Percentiles rank a stretch among this genome's conserved stretches.
phyloP scores from a whole-genome alignment of 768 basidiomycete species.

The Rhizopogon roseolus region DNA sequence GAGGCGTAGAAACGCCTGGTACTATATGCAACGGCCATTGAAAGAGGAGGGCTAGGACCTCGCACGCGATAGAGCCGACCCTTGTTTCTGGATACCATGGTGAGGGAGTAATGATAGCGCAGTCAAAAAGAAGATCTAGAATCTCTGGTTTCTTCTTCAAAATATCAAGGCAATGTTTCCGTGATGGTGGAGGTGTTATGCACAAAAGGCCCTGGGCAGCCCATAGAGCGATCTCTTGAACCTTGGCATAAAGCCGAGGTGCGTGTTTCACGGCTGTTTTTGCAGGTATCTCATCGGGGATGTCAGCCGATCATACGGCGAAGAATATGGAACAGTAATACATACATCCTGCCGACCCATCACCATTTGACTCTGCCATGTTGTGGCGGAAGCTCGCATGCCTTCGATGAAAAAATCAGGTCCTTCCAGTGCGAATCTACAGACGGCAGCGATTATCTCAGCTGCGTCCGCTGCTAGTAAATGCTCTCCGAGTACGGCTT shows the following conservation, averaged over 20 bases:
- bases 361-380: slow-evolving; percentile 5
- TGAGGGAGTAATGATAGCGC: slow-evolving; percentile 18
- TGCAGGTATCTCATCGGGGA: slow-evolving; percentile 8
- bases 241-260: slow-evolving; percentile 23
- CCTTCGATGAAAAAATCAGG: slow-evolving; percentile 17
- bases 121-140: slow-evolving; percentile 18
- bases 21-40: slow-evolving; percentile 14
- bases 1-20: slow-evolving; percentile 17
- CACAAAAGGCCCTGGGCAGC: slow-evolving; percentile 11
- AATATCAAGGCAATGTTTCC: slow-evolving; percentile 11
- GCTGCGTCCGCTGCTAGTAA: slow-evolving; percentile 12
- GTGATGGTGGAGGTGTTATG: slow-evolving; percentile 3
- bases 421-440: slow-evolving; percentile 19
- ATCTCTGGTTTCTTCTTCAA: slow-evolving; percentile 14
- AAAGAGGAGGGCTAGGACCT: slow-evolving; percentile 20
- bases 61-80: slow-evolving; percentile 17
- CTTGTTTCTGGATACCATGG: slow-evolving; percentile 24
- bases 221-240: slow-evolving; percentile 11
- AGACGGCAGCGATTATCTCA: slow-evolving; percentile 21
- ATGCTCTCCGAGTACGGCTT: slow-evolving; percentile 18
- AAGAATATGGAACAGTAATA: neutral
- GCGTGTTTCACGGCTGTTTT: slow-evolving; percentile 15
- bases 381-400: slow-evolving; percentile 10
- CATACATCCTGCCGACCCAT: neutral
- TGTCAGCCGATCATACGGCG: neutral